Percentiles rank a stretch among this genome's conserved stretches.
phyloP scores from a whole-genome alignment of 73 alveolate species.

The Paramecium octaurelia region DNA sequence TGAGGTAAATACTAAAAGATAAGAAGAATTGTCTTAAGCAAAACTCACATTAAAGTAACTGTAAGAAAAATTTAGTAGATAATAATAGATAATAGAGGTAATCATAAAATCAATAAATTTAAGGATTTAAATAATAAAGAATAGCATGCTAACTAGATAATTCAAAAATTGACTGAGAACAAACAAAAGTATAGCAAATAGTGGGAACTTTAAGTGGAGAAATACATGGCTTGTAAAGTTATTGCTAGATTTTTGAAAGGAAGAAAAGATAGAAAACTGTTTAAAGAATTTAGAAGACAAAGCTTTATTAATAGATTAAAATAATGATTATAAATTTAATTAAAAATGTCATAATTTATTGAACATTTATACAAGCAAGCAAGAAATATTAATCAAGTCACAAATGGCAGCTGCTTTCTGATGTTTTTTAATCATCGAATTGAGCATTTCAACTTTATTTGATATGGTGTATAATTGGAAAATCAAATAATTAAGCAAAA shows the following conservation, averaged over 20 bases:
- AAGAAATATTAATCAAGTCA: no score
- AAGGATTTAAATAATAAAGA: slow-evolving; percentile 26
- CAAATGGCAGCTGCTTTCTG: no score
- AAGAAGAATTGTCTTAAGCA: background rate
- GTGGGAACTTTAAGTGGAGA: background rate
- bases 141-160: background rate
- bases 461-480: no score
- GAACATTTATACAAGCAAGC: background rate
- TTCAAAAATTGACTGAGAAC: background rate
- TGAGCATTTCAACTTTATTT: no score
- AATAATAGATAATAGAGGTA: slow-evolving; percentile 15
- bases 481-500: no score
- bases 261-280: slow-evolving; percentile 9
- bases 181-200: background rate
- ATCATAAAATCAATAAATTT: background rate
- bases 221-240: background rate
- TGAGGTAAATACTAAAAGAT: background rate
- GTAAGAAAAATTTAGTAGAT: background rate
- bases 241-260: slow-evolving; percentile 15
- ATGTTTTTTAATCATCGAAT: no score
- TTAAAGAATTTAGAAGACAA: background rate
- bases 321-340: background rate
- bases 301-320: background rate
- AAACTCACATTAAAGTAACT: background rate
- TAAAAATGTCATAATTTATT: slow-evolving; percentile 18